Evolutionary conservation across 83 land plant genomes (phyloP).

Genomic region (Picea mariana): DNA sequence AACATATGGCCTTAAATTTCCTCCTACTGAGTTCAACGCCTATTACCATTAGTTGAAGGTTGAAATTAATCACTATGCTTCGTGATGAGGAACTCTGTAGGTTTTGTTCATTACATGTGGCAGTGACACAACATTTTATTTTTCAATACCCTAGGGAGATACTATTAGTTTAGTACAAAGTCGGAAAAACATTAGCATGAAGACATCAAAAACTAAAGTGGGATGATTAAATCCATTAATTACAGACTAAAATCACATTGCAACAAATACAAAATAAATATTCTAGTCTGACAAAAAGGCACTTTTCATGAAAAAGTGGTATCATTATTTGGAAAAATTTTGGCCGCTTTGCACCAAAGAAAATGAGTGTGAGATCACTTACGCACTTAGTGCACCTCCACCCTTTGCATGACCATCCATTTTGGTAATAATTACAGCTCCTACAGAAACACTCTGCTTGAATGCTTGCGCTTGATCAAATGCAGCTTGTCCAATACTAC

Average conservation of each 20-base stretch:
- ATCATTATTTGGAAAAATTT: neutral
- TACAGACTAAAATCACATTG: neutral
- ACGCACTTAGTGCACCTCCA: constrained; percentile 99
- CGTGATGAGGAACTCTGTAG: too few species aligned
- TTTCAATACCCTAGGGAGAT: too few species aligned
- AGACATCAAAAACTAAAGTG: neutral
- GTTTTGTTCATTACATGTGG: too few species aligned
- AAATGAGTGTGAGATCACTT: constrained; percentile 34
- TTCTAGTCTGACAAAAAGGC: neutral
- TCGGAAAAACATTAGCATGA: neutral
- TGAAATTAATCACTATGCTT: too few species aligned
- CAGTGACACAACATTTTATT: too few species aligned
- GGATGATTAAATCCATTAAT: neutral
- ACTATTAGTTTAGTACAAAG: too few species aligned
- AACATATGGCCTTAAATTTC: too few species aligned
- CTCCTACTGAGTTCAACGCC: too few species aligned
- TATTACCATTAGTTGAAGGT: too few species aligned
- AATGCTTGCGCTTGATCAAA: constrained; percentile 99
- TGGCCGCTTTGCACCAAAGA: neutral
- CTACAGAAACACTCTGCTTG: constrained; percentile 97
- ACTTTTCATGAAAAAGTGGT: neutral
- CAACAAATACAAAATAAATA: neutral
- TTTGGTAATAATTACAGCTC: constrained; percentile 98
- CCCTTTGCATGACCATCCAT: constrained; percentile 99
- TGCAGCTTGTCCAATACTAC: constrained; percentile 99